Evolutionary conservation across 202 grass and related monocot species (phyloP).

Genomic region (Panicum hallii): DNA sequence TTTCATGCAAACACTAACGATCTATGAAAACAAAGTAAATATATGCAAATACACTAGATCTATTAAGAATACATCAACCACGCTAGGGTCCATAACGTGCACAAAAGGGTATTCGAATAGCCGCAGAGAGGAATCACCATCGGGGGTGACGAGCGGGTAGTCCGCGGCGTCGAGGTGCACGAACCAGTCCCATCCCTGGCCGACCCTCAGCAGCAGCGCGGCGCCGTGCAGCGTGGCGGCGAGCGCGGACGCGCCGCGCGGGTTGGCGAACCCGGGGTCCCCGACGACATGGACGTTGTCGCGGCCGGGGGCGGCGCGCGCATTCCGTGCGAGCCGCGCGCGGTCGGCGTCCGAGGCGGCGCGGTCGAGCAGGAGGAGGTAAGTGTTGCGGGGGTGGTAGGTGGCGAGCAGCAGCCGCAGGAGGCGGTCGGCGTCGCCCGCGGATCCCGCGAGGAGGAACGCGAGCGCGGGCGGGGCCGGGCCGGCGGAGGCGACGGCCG

Average conservation of each 20-base stretch:
- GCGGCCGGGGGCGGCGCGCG: conserved; percentile 28
- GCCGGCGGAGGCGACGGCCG: conserved; percentile 38
- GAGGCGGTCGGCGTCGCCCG: conserved; percentile 77
- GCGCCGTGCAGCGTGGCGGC: conserved; percentile 78
- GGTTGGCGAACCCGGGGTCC: conserved; percentile 74
- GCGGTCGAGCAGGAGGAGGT: conserved; percentile 86
- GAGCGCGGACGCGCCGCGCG: conserved; percentile 73
- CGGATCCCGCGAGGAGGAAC: conserved; percentile 79
- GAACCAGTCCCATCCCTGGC: conserved; percentile 83
- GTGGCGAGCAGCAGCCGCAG: conserved; percentile 75
- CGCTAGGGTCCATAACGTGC: not conserved
- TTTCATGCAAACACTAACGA: conserved; percentile 11
- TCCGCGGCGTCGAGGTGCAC: conserved; percentile 76
- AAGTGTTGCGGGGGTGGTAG: conserved; percentile 83
- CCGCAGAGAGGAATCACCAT: conserved; percentile 60
- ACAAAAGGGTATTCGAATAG: not conserved
- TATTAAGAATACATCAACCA: not conserved
- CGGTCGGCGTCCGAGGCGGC: conserved; percentile 61
- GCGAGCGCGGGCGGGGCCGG: conserved; percentile 64
- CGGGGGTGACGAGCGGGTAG: conserved; percentile 83
- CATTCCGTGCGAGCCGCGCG: conserved; percentile 50
- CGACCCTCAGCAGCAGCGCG: conserved; percentile 66
- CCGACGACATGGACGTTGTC: conserved; percentile 87
- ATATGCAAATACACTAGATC: conserved; percentile 43
- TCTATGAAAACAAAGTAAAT: not conserved